Evolutionary conservation across 164 flowering plant species (phyloP), one percentile per base, ranked within the genome.

Genomic region (Warburgia ugandensis): DNA sequence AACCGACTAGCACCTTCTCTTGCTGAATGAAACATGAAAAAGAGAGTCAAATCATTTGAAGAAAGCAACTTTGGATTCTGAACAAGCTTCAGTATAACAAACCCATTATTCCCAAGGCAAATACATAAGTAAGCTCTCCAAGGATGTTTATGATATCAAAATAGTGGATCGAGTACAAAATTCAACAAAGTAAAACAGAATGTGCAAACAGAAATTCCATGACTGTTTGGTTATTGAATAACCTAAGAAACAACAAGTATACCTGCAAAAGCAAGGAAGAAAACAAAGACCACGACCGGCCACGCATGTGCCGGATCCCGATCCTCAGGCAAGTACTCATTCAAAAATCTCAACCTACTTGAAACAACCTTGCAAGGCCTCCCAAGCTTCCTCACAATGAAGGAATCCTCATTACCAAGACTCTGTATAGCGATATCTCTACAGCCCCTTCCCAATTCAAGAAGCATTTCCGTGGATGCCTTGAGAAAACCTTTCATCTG

Each of bases 321-420:
- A 71, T 92, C 96, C 68, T 92, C 99, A 0, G 99, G 96, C 78
- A 92, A 66, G 52, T 55, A 82, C 58, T 88, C 91, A 43, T 80
- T 92, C 65, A 88, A 43, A 43, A 74, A 75, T 12, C 76, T 78
- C 55, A 92, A 55, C 57, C 68, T 81, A 1, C 64, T 55, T 0
- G 70, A 69, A 29, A 76, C 80, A 56, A 66, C 68, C 12, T 60
- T 69, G 50, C 67, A 68, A 2, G 84, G 88, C 29, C 69, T 75
- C 14, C 78, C 62, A 11, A 79, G 45, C 55, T 73, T 78, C 46
- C 53, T 64, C 46, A 77, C 81, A 36, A 88, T 29, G 55, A 57
- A 82, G 3, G 87, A 86, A 54, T 84, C 95, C 62, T 88, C 83
- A 16, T 72, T 71, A 36, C 77, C 66, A 1, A 83, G 25, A 28